Base-by-base conservation (phyloP, 257 asterid species). In the Gardenia jasminoides region DNA sequence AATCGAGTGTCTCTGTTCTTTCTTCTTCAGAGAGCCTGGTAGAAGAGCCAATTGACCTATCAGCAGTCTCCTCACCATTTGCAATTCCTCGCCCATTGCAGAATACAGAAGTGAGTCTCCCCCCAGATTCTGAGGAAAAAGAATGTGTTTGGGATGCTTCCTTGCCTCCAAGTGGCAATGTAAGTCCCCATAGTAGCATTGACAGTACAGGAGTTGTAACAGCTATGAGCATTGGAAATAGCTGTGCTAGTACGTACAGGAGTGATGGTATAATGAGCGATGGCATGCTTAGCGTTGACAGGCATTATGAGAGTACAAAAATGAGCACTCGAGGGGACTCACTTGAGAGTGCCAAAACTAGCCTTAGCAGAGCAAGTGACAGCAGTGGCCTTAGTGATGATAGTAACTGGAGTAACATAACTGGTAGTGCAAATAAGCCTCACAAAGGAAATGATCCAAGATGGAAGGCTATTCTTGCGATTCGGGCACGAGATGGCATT, bases 371-470 rank as follows among this genome's bases (percentile, higher is more conserved):
- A 48, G 84, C 88, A 66, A 88, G 91, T 79, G 86, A 86, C 77
- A 88, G 90, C 82, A 88, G 90, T 65, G 87, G 88, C 41, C 86
- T 88, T 52, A 88, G 91, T 36, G 88, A 88, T 82, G 91, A 86
- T 43, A 88, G 91, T 79, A 84, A 79, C 80, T 88, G 91, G 91
- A 88, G 91, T 76, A 86, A 84, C 80, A 46, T 77, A 52, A 88
- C 88, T 10, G 91, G 91, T n/a, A 84, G 88, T 72, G 87, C 86
- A 58, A 86, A 82, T 61, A 86, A 88, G 80, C 91, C 91, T 76
- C 90, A 88, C 84, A 84, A 86, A 81, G 90, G 91, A 75, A 88
- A 86, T 33, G 91, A 86, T 86, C 91, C 91, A n/a, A 84, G 90
- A 70, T 88, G 91, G 90, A 88, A 88, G 80, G 86, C 91, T 44